Base-by-base conservation (phyloP, 2,329 filamentous ascomycete genomes). In the Chaetomiaceae sp. region DNA sequence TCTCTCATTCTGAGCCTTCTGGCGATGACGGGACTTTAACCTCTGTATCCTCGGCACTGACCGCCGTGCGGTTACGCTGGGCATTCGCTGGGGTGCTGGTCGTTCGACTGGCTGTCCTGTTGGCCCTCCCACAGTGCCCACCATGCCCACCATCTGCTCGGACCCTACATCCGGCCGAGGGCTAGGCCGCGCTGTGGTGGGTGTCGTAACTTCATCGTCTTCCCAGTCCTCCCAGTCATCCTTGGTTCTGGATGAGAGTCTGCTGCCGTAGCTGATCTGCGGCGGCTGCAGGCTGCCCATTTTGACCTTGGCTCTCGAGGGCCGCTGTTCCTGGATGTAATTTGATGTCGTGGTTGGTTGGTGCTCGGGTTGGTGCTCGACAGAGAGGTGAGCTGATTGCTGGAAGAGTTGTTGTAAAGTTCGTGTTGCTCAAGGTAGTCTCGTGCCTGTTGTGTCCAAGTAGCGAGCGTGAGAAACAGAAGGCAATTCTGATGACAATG, bases 1-100 rank as follows among this genome's bases (percentile, higher is more conserved):
- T 66, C 77, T 74, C 50, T 75, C 73, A 64, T 83, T 80, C 62
- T 83, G 73, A 19, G 75, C 73, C 60, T 79, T 80, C 60, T 86
- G 82, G 46, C 82, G 74, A 25, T 77, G 75, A 48, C 76, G 76
- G 3, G 83, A 86, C 62, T 76, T 83, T 19, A 77, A 63, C 8
- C 77, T 70, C 39, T 65, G 67, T 25, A 75, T 61, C 48, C 67
- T 74, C 23, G 69, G 66, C 2, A 66, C 61, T 1, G 75, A 73
- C 21, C 66, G 58, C 16, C 60, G 60, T 19, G 54, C 43, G 44
- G 71, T 63, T 4, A 67, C 66, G 17, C 58, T 56, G 49, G 47
- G 41, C 13, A 25, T 21, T 14, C 48, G 38, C 8, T 44, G 48
- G n/a, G 67, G 57, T 10, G 48, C n/a, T 23, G 30, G 52, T n/a